phyloP scores from a whole-genome alignment of 2,329 filamentous ascomycete genomes.

The Aspergillus amoenus region DNA sequence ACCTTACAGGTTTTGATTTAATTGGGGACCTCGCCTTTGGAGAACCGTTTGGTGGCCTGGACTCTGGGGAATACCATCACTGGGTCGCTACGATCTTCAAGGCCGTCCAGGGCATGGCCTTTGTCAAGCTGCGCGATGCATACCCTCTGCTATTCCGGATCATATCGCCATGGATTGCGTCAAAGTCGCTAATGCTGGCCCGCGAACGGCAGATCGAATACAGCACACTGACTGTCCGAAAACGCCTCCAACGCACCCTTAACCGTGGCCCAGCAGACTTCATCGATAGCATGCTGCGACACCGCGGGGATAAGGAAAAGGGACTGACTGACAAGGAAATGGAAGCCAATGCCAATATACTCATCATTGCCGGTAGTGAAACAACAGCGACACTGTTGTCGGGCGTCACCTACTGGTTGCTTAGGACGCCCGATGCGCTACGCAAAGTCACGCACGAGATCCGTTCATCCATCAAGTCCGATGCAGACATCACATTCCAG shows the following conservation, averaged over 20 bases:
- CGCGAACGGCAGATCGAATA: too few relatives aligned
- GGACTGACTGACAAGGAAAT: conserved; percentile 10
- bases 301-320: conserved; percentile 7
- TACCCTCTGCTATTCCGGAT: too few relatives aligned
- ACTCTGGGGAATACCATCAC: background rate
- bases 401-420: conserved; percentile 42
- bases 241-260: background rate
- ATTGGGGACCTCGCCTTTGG: conserved; percentile 18
- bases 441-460: conserved; percentile 44
- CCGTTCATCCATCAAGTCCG: conserved; percentile 23
- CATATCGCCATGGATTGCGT: too few relatives aligned
- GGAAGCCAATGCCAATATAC: conserved; percentile 17
- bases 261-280: conserved; percentile 3
- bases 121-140: background rate
- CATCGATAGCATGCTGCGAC: conserved; percentile 10
- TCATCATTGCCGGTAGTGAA: conserved; percentile 51
- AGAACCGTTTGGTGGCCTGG: conserved; percentile 12
- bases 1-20: conserved; percentile 19
- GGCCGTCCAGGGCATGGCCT: background rate
- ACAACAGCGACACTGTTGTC: conserved; percentile 52
- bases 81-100: conserved; percentile 13
- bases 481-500: conserved; percentile 14
- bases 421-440: conserved; percentile 38
- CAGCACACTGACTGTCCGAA: too few relatives aligned
- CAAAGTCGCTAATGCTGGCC: too few relatives aligned